Percentiles rank a stretch among this genome's conserved stretches.
phyloP scores from a whole-genome alignment of 73 alveolate species.

The Diophrys sp. region DNA sequence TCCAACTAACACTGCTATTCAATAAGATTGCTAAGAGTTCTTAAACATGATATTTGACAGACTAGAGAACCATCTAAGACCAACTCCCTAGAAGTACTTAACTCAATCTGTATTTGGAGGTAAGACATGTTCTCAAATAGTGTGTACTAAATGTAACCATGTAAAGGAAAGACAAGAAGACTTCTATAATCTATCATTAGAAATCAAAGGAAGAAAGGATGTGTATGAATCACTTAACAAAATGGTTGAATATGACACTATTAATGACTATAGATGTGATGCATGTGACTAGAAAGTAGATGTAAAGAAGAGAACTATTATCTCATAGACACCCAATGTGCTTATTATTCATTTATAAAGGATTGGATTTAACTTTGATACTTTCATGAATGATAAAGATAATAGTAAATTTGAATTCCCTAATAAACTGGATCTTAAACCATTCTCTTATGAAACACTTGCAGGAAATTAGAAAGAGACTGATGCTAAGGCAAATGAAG shows the following conservation, averaged over 20 bases:
- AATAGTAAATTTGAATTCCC: slow-evolving; percentile 97
- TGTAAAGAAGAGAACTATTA: slow-evolving; percentile 80
- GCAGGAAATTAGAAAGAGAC: slow-evolving; percentile 12
- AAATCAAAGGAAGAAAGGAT: slow-evolving; percentile 86
- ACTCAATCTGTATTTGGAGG: slow-evolving; percentile 95
- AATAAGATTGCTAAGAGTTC: slow-evolving; percentile 97
- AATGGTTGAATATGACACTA: slow-evolving; percentile 80
- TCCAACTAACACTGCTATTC: slow-evolving; percentile 92
- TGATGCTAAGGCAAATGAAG: slow-evolving; percentile 25
- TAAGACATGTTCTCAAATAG: slow-evolving; percentile 78
- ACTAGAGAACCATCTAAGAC: slow-evolving; percentile 85
- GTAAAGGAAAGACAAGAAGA: slow-evolving; percentile 78
- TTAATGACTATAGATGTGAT: slow-evolving; percentile 91
- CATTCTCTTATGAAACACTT: slow-evolving; percentile 41
- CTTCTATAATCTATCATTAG: slow-evolving; percentile 86
- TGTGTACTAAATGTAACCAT: slow-evolving; percentile 84
- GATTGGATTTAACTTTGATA: slow-evolving; percentile 91
- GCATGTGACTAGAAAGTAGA: slow-evolving; percentile 91
- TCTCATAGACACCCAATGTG: slow-evolving; percentile 93
- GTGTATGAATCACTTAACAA: slow-evolving; percentile 85
- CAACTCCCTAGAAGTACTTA: slow-evolving; percentile 83
- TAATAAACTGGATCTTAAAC: slow-evolving; percentile 77
- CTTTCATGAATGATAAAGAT: slow-evolving; percentile 88
- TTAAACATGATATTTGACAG: slow-evolving; percentile 92
- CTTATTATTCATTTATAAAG: slow-evolving; percentile 93